phyloP scores from a whole-genome alignment of 805 yeast genomes.

The Brettanomyces nanus region DNA sequence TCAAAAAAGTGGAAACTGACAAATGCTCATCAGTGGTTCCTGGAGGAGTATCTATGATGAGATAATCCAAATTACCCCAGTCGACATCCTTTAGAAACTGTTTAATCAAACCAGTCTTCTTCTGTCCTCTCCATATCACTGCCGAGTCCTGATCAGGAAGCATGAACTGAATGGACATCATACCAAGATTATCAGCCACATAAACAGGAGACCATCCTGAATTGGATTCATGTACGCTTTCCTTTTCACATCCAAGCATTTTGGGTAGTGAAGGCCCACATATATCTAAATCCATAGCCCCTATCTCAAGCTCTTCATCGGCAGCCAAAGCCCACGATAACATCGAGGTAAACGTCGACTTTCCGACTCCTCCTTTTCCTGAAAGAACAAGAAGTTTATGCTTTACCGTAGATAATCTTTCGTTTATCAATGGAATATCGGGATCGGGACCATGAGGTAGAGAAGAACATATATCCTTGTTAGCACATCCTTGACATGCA shows the following conservation, averaged over 20 bases:
- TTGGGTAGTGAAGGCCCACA: conserved; percentile 96
- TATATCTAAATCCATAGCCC: conserved; percentile 94
- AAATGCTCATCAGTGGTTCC: conserved; percentile 98
- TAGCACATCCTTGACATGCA: conserved; percentile 93
- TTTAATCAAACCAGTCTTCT: conserved; percentile 86
- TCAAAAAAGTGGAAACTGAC: conserved; percentile 78
- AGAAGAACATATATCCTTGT: conserved; percentile 81
- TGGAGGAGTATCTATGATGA: conserved; percentile 95
- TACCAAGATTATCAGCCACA: conserved; percentile 87
- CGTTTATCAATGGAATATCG: conserved; percentile 69
- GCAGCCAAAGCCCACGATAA: conserved; percentile 94
- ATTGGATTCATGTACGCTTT: conserved; percentile 78
- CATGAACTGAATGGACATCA: conserved; percentile 94
- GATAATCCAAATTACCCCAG: conserved; percentile 86
- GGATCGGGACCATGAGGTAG: conserved; percentile 94
- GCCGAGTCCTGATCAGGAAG: conserved; percentile 90
- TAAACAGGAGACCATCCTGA: conserved; percentile 97
- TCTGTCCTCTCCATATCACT: conserved; percentile 95
- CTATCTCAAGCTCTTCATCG: conserved; percentile 73
- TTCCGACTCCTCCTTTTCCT: conserved; percentile 96
- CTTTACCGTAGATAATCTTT: conserved; percentile 50
- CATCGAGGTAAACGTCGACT: conserved; percentile 92
- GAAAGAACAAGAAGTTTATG: conserved; percentile 77
- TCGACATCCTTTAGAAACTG: conserved; percentile 91
- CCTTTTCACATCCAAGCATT: conserved; percentile 89